Evolutionary conservation across 148 eudicot species (phyloP).

Genomic region (Gaultheria prostrata): DNA sequence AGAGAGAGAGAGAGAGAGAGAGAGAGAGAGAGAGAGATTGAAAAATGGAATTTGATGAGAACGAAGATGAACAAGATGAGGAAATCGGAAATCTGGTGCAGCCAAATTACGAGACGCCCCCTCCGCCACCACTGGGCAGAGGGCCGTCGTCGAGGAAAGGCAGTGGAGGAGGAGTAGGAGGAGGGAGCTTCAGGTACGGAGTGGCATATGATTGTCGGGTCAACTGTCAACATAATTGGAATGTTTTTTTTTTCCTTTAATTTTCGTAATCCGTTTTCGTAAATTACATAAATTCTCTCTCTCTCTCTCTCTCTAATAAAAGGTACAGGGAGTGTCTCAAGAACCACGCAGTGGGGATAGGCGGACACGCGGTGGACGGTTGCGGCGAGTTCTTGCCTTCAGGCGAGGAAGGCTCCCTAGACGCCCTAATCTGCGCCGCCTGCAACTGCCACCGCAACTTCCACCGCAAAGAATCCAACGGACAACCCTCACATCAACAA

Average conservation of each 20-base stretch:
- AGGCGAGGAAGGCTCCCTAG: conserved; percentile 59
- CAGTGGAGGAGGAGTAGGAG: conserved; percentile 5
- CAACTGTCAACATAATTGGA: too few species aligned
- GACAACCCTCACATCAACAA: not conserved
- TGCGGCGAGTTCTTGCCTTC: conserved; percentile 72
- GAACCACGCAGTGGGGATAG: conserved; percentile 62
- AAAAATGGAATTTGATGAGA: conserved; percentile 58
- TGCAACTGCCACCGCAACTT: conserved; percentile 80
- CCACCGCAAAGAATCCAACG: conserved; percentile 50
- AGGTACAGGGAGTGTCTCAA: conserved; percentile 58
- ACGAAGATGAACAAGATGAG: conserved; percentile 37
- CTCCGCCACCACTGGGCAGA: conserved; percentile 9
- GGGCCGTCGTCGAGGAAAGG: conserved; percentile 7
- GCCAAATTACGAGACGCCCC: conserved; percentile 24
- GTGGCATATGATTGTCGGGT: too few species aligned
- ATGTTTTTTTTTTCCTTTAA: too few species aligned
- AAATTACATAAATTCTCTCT: too few species aligned
- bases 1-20: not conserved
- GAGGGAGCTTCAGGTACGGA: conserved; percentile 12
- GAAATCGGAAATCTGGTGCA: conserved; percentile 26
- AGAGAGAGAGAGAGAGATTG: not conserved
- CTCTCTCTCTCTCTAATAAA: too few species aligned
- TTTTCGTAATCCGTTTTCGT: too few species aligned
- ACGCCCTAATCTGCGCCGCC: conserved; percentile 64
- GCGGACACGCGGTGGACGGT: conserved; percentile 68